phyloP scores from a whole-genome alignment of 2,329 filamentous ascomycete genomes.

The Plenodomus lindquistii region DNA sequence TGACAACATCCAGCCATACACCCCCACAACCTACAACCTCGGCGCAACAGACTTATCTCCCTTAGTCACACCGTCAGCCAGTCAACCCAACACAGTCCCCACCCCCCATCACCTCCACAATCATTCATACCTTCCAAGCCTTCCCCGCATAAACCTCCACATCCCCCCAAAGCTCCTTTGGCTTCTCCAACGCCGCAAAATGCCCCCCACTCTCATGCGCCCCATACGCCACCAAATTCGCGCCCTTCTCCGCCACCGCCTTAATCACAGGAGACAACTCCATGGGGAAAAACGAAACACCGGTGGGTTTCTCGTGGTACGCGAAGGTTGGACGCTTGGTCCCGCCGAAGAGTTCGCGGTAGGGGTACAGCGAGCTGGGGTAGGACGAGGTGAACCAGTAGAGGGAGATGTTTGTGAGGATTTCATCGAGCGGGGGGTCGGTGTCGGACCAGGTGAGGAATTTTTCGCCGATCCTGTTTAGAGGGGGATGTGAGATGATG shows the following conservation, averaged over 20 bases:
- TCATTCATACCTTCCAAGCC: slow-evolving; percentile 39
- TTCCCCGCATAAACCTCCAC: slow-evolving; percentile 50
- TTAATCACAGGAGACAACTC: slow-evolving; percentile 48
- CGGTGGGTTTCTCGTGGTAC: slow-evolving; percentile 45
- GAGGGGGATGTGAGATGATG: neutral
- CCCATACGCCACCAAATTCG: slow-evolving; percentile 44
- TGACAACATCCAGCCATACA: too few species aligned
- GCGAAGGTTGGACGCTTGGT: neutral
- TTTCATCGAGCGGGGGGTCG: slow-evolving; percentile 44
- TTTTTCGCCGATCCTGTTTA: slow-evolving; percentile 58
- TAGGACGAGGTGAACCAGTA: slow-evolving; percentile 60
- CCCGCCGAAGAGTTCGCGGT: slow-evolving; percentile 41
- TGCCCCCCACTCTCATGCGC: slow-evolving; percentile 56
- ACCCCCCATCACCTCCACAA: neutral
- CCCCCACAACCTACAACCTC: too few species aligned
- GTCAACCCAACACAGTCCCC: slow-evolving; percentile 1
- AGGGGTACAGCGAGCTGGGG: slow-evolving; percentile 55
- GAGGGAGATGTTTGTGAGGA: slow-evolving; percentile 58
- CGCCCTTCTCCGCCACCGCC: slow-evolving; percentile 42
- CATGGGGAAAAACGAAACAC: slow-evolving; percentile 51
- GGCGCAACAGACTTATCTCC: too few species aligned
- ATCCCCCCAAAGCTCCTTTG: slow-evolving; percentile 49
- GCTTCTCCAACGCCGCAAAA: slow-evolving; percentile 57
- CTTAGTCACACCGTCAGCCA: neutral
- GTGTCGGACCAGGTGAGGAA: slow-evolving; percentile 59